A percentile compares a stretch with the other conserved stretches of the same genome.
phyloP scores from a whole-genome alignment of 1,139 yeast genomes.

The Hyphopichia wangnamkhiaoensis region DNA sequence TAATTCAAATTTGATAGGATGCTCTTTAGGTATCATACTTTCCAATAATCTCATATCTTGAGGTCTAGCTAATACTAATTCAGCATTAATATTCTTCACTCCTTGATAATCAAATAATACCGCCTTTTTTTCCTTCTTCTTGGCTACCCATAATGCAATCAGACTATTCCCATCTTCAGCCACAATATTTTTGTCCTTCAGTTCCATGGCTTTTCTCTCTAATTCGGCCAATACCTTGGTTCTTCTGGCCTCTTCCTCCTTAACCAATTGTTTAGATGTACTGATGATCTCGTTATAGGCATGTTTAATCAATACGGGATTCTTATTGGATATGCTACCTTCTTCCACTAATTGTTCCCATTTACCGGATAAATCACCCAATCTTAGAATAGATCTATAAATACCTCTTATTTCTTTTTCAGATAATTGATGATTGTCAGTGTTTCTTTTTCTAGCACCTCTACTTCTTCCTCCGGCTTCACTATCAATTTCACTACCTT shows the following conservation, averaged over 20 bases:
- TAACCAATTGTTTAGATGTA: conserved; percentile 61
- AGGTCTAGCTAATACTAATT: conserved; percentile 78
- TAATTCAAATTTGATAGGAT: conserved; percentile 59
- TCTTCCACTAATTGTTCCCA: conserved; percentile 91
- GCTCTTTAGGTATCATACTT: conserved; percentile 56
- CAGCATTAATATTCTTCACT: conserved; percentile 90
- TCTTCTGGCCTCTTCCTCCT: conserved; percentile 68
- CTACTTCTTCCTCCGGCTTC: conserved; percentile 27
- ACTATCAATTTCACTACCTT: conserved; percentile 36
- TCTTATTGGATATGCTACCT: conserved; percentile 83
- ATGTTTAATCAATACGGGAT: conserved; percentile 77
- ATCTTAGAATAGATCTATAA: conserved; percentile 77
- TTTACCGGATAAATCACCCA: conserved; percentile 78
- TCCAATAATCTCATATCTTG: conserved; percentile 72
- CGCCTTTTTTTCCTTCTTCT: conserved; percentile 80
- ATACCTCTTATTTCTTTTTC: conserved; percentile 88
- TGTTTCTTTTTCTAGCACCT: conserved; percentile 28
- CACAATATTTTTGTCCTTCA: conserved; percentile 43
- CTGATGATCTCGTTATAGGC: conserved; percentile 72
- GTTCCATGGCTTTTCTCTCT: conserved; percentile 63
- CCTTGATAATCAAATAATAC: conserved; percentile 87
- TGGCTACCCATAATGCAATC: conserved; percentile 54
- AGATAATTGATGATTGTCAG: conserved; percentile 60
- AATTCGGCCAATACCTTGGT: conserved; percentile 54
- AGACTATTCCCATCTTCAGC: conserved; percentile 39